These are phyloP conservation scores for Ustulina deusta DNA, from an alignment of 2,329 filamentous ascomycete genomes.

Conservation along the genomic window DNA sequence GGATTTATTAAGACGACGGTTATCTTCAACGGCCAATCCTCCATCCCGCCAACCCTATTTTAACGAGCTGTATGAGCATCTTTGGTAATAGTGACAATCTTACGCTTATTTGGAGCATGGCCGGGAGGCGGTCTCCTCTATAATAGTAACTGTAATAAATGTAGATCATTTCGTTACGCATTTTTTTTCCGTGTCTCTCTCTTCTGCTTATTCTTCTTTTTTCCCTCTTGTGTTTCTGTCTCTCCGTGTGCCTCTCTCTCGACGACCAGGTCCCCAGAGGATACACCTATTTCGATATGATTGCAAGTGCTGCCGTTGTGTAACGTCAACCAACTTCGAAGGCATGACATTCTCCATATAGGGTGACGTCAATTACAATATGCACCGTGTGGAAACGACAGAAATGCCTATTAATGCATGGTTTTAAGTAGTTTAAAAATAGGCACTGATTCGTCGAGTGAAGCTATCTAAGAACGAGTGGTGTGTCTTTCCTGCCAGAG, in stretches of 20 bases:
- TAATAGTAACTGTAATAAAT: not conserved
- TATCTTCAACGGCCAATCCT: constrained; percentile 1
- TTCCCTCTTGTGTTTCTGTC: not conserved
- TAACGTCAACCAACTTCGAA: not conserved
- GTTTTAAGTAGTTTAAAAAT: not conserved
- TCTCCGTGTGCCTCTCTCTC: not conserved
- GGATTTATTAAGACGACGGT: not conserved
- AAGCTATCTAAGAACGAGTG: not conserved
- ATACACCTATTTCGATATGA: not conserved
- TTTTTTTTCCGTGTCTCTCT: not conserved
- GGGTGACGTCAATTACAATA: constrained; percentile 17
- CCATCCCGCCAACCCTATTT: not conserved
- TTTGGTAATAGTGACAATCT: not conserved
- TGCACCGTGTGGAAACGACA: not conserved
- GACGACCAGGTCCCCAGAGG: too few relatives aligned
- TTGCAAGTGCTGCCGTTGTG: not conserved
- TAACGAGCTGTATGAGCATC: not conserved
- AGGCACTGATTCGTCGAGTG: not conserved
- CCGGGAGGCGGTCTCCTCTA: too few relatives aligned
- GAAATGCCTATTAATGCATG: not conserved
- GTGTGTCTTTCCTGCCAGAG: not conserved
- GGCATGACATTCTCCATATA: constrained; percentile 7
- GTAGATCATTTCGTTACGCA: not conserved
- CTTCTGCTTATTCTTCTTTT: not conserved
- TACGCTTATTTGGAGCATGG: not conserved